These are phyloP conservation scores for Capronia epimyces DNA, from an alignment of 2,329 filamentous ascomycete genomes.

Conservation along the genomic window DNA sequence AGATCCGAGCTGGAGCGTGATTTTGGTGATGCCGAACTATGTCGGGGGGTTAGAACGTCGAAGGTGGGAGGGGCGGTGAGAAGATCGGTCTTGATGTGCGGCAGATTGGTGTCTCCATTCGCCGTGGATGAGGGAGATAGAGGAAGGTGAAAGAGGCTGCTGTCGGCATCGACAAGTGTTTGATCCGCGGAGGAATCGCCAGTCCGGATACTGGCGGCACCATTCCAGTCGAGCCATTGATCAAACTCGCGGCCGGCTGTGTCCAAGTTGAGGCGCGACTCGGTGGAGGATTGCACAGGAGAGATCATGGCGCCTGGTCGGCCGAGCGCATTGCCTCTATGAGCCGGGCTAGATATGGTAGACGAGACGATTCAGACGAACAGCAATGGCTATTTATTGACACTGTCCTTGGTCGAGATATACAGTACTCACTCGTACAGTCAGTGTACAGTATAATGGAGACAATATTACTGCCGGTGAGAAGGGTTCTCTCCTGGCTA, in stretches of 20 bases:
- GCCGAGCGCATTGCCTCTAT: not conserved
- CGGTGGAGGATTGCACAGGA: conserved; percentile 10
- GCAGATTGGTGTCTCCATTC: conserved; percentile 22
- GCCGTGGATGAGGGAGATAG: conserved; percentile 28
- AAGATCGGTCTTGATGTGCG: conserved; percentile 16
- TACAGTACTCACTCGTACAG: too few species aligned
- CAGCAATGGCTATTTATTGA: not conserved
- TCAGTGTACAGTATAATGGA: too few species aligned
- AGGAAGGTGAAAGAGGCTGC: conserved; percentile 12
- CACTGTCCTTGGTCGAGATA: not conserved
- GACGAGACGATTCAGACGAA: not conserved
- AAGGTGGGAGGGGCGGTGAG: conserved; percentile 26
- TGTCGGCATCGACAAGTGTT: conserved; percentile 8
- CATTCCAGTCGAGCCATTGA: conserved; percentile 29
- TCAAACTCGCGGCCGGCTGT: conserved; percentile 28
- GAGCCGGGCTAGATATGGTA: not conserved
- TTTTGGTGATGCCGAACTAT: conserved; percentile 29
- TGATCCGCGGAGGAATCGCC: conserved; percentile 1
- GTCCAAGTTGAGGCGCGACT: conserved; percentile 17
- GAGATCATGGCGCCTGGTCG: conserved; percentile 6
- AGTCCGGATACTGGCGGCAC: conserved; percentile 11
- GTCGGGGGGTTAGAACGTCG: conserved; percentile 28
- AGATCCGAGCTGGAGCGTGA: conserved; percentile 23
- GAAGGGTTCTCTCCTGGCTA: too few species aligned
- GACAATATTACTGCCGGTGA: too few species aligned